Evolutionary conservation across 2,329 filamentous ascomycete species (phyloP), one percentile per base, ranked within the genome.

Genomic region (Arthrobotrys sphaeroides): DNA sequence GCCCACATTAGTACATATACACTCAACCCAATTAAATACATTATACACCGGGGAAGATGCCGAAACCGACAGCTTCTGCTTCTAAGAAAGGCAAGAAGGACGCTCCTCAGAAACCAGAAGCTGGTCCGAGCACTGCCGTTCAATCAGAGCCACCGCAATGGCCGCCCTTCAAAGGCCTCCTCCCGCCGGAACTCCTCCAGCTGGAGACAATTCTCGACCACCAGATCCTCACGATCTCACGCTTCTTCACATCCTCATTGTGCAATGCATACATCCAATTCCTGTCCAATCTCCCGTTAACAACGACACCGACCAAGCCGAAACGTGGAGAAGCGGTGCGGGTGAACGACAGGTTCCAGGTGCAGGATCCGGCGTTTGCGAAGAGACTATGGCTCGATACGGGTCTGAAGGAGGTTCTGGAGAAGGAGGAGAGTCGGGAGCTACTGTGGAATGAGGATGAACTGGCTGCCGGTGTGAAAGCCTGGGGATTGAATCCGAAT

Each of bases 301-400:
- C 87, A 47, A 96, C 92, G 0, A 96, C 92, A 0, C 92, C 92
- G 0, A 89, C 88, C 0, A 89, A 88, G 75, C 92, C 92, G 0
- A 94, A 91, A 82, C 89, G 88, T 76, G 92, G 91, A 53, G 90
- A 95, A 66, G 93, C 93, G 0, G 87, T 92, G 5, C 87, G 94
- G 36, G 91, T 97, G 51, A 97, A 97, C 81, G 94, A 97, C 81
- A 89, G 94, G 9, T 96, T 91, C 79, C 92, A 96, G 83, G 84
- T 96, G 18, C 85, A 93, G 26, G 94, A 97, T 83, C 83, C 87
- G 26, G 82, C 78, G 0, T 96, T 97, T 82, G 91, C 94, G 0
- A 85, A 88, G 79, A 85, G 87, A 65, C 82, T 97, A 12, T 98
- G 94, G 93, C 85, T 86, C 47, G 86, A 88, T 77, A 97, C 93